Evolutionary conservation across 768 basidiomycete species (phyloP), one percentile per base, ranked within the genome.

Genomic region (Hygrocybe coccinea): DNA sequence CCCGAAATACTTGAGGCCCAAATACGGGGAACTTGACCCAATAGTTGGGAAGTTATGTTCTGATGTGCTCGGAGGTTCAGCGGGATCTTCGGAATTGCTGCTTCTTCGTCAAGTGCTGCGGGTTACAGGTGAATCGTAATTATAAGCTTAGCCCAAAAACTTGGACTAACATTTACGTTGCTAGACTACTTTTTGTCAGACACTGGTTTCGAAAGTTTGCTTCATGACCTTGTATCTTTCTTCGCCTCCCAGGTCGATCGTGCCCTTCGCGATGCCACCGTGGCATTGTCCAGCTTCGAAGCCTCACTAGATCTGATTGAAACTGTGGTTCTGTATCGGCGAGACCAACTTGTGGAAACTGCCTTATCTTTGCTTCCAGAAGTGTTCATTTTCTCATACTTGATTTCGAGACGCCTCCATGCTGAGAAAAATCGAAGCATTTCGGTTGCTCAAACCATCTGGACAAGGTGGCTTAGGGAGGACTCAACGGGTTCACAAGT

Each of bases 371-470:
- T 80, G 33, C 52, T 82, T 9, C 76, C 77, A 0, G 67, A 76
- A 46, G 54, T 84, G 5, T 84, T 80, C 60, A 58, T 81, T 7
- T 72, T 79, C 19, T 79, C 72, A 1, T 74, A 78, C 61, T 66
- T 86, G 29, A 50, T 82, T 2, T 78, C 83, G 1, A 62, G 62
- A 8, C 70, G 69, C 47, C 60, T 59, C 19, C 50, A 64, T 1
- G 55, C 64, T 15, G 68, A 63, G 9, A 60, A 61, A 25, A 59
- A 56, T 34, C 46, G 55, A 14, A 59, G 59, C 36, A 71, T 74
- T 39, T 38, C n/a, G 0, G 43, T 54, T 5, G 74, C 75, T 11
- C 62, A 59, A 37, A 59, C 66, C 2, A 59, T 78, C 19, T 80
- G 78, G 77, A 55, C 61, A 11, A 54, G 58, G 37, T 72, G 71